phyloP scores from a whole-genome alignment of 257 asterid species.

The Nicotiana paniculata region DNA sequence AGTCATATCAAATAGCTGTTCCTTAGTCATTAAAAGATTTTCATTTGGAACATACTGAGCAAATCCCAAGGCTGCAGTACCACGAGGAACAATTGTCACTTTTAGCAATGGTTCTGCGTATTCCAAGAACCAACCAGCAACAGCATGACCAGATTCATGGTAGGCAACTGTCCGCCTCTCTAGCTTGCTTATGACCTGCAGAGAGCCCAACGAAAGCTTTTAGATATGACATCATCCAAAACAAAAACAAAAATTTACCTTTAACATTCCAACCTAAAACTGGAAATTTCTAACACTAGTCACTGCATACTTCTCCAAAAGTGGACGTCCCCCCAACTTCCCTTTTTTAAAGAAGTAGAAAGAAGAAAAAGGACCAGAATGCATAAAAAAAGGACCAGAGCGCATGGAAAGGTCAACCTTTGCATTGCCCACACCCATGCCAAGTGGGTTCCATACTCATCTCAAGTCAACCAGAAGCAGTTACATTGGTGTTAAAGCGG shows the following conservation, averaged over 20 bases:
- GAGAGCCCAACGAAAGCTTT: background rate
- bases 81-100: constrained; percentile 86
- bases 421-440: background rate
- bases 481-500: background rate
- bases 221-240: background rate
- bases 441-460: background rate
- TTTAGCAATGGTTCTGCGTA: constrained; percentile 81
- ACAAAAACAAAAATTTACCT: background rate
- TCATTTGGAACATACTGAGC: constrained; percentile 85
- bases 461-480: background rate
- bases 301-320: background rate
- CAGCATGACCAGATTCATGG: constrained; percentile 95
- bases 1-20: constrained; percentile 78
- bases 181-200: constrained; percentile 67
- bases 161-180: constrained; percentile 78
- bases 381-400: background rate
- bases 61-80: constrained; percentile 88
- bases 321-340: background rate
- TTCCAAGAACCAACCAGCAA: constrained; percentile 84
- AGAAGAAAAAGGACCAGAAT: background rate
- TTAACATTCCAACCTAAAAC: background rate
- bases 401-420: background rate
- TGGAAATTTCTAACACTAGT: background rate
- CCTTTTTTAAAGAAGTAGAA: background rate
- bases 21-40: constrained; percentile 76